Evolutionary conservation across 768 basidiomycete species (phyloP).

Genomic region (Coprinopsis sp.): DNA sequence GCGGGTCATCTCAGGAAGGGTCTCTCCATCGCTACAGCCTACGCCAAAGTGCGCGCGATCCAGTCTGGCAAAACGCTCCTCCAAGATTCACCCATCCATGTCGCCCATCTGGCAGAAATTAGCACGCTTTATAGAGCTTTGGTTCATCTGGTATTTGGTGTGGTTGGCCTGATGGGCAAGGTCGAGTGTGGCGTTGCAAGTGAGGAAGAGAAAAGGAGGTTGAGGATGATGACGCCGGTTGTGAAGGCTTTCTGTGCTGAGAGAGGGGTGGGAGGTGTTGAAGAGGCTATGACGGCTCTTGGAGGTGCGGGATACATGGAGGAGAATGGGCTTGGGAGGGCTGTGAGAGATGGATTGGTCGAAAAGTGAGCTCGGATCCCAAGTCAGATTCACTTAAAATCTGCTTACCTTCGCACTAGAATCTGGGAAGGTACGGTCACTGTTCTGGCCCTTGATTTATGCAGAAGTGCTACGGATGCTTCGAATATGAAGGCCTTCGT

Average conservation of each 20-base stretch:
- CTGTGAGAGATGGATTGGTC: conserved; percentile 65
- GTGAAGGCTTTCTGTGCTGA: conserved; percentile 69
- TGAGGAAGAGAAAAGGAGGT: conserved; percentile 43
- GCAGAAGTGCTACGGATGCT: conserved; percentile 47
- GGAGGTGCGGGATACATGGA: conserved; percentile 85
- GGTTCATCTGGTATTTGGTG: conserved; percentile 58
- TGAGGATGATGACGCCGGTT: conserved; percentile 65
- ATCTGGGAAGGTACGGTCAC: conserved; percentile 80
- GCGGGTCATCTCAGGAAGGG: conserved; percentile 57
- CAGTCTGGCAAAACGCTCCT: conserved; percentile 47
- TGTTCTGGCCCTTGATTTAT: conserved; percentile 64
- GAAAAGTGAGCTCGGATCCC: conserved; percentile 44
- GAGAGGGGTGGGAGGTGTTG: conserved; percentile 58
- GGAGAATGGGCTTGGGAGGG: conserved; percentile 67
- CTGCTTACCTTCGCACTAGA: conserved; percentile 21
- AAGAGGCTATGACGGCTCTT: conserved; percentile 68
- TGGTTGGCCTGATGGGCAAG: conserved; percentile 54
- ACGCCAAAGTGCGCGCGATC: conserved; percentile 56
- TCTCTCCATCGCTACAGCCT: conserved; percentile 61
- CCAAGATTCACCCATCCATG: conserved; percentile 54
- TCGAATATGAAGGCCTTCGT: conserved; percentile 41
- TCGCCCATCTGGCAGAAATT: conserved; percentile 57
- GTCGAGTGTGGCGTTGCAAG: conserved; percentile 51
- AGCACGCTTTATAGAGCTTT: conserved; percentile 63
- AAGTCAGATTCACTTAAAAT: background rate